Conservation (phyloP, 345 rosid species). For the Passiflora organensis region DNA sequence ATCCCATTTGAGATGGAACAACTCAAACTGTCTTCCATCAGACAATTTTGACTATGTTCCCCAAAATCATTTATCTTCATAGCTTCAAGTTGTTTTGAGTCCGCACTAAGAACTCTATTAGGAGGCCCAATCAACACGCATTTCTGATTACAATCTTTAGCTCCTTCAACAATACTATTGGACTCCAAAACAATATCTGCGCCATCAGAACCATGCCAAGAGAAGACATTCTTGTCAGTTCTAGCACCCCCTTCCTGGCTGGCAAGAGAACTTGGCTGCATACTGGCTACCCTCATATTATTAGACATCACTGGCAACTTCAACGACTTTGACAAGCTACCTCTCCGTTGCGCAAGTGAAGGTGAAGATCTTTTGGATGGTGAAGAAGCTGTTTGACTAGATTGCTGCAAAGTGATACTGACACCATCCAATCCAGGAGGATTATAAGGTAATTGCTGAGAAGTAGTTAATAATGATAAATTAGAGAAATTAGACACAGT, state of each 20-base stretch:
- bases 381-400: conserved; percentile 25
- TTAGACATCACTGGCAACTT: conserved; percentile 60
- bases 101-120: conserved; percentile 30
- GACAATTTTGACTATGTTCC: conserved; percentile 22
- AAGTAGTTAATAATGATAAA: conserved; percentile 46
- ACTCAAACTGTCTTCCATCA: conserved; percentile 14
- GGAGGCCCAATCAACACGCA: conserved; percentile 31
- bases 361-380: conserved; percentile 44
- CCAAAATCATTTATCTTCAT: conserved; percentile 23
- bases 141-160: conserved; percentile 22
- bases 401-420: conserved; percentile 28
- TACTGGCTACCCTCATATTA: conserved; percentile 32
- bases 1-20: conserved; percentile 16
- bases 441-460: conserved; percentile 29
- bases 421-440: conserved; percentile 31
- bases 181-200: conserved; percentile 53
- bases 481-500: conserved; percentile 59
- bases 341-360: conserved; percentile 89
- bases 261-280: conserved; percentile 18
- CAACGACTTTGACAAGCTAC: conserved; percentile 59
- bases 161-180: conserved; percentile 34
- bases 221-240: conserved; percentile 23
- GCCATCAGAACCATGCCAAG: conserved; percentile 37
- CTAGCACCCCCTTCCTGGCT: conserved; percentile 26
- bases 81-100: conserved; percentile 27